Evolutionary conservation across 139 green algal species (phyloP), one percentile per base, ranked within the genome.

Genomic region (Chlorella vulgaris): DNA sequence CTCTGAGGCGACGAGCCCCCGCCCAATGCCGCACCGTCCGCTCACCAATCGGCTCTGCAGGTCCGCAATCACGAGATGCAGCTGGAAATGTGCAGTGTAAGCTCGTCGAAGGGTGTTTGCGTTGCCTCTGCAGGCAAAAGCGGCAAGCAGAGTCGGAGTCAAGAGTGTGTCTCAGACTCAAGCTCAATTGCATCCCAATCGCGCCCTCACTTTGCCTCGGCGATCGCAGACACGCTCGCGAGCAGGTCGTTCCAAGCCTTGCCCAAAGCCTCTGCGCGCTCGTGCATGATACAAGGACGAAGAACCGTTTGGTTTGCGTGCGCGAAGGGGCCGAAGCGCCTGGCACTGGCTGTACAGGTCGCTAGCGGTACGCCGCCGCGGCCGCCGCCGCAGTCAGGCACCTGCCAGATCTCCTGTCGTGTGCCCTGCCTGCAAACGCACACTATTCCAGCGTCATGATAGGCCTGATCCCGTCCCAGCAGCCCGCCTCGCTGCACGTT

Each of bases 161-260:
- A n/a, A n/a, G n/a, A n/a, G n/a, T n/a, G n/a, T n/a, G n/a, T n/a
- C n/a, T n/a, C n/a, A n/a, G n/a, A n/a, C n/a, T n/a, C n/a, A n/a
- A n/a, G n/a, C n/a, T n/a, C n/a, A n/a, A n/a, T n/a, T n/a, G n/a
- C n/a, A n/a, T n/a, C n/a, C n/a, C n/a, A n/a, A n/a, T n/a, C n/a
- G n/a, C n/a, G n/a, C 22, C 3, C 51, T 69, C 35, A 69, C 73
- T 36, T 79, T 0, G 28, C 29, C 26, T 51, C 31, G 3, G n/a
- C 35, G 0, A 51, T 28, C 24, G 62, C 73, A 4, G 50, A 35
- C 3, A 53, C 38, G 36, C 29, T 42, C 4, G 15, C 24, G 0
- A 29, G 26, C 35, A 79, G 53, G 35, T 79, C 73, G 53, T 26
- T 53, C 73, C 73, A 79, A 35, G 51, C 53, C 51, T 79, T 79